Percentiles rank a stretch among this genome's conserved stretches.
Evolutionary conservation across 805 yeast species (phyloP).

Genomic region (Barnettozyma siamensis): DNA sequence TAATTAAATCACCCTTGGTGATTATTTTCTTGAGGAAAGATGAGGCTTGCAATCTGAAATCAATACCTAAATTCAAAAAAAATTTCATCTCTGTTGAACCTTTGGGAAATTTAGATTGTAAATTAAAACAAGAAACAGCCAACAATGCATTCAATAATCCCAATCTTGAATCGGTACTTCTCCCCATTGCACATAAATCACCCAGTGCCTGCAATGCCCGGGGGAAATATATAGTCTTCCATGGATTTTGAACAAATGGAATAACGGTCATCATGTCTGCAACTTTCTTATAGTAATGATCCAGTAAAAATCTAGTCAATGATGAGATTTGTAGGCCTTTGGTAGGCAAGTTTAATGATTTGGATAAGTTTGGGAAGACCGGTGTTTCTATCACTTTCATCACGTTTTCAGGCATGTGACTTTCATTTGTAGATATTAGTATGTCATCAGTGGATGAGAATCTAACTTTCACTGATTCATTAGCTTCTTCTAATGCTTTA

Average conservation of each 20-base stretch:
- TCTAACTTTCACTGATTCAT: not conserved
- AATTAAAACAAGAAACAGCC: conserved; percentile 77
- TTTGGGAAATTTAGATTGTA: conserved; percentile 65
- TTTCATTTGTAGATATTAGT: conserved; percentile 26
- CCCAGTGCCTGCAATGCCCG: conserved; percentile 79
- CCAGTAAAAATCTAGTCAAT: conserved; percentile 62
- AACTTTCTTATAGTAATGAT: conserved; percentile 67
- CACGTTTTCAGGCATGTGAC: conserved; percentile 42
- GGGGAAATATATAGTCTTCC: conserved; percentile 85
- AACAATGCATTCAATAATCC: conserved; percentile 72
- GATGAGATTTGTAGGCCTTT: conserved; percentile 63
- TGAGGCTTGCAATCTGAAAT: conserved; percentile 70
- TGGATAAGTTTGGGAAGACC: conserved; percentile 27
- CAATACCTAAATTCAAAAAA: conserved; percentile 67
- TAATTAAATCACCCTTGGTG: conserved; percentile 39
- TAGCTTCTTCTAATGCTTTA: not conserved
- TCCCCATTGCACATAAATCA: conserved; percentile 68
- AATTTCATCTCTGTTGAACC: conserved; percentile 64
- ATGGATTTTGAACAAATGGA: conserved; percentile 70
- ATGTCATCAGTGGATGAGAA: conserved; percentile 11
- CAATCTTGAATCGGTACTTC: conserved; percentile 68
- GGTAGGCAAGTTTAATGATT: conserved; percentile 41
- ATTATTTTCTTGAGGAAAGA: conserved; percentile 57
- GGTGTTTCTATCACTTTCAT: conserved; percentile 36
- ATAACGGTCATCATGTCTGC: conserved; percentile 76